A percentile compares a stretch with the other conserved stretches of the same genome.
Evolutionary conservation across 1,284 basidiomycete species (phyloP).

Genomic region (Sporisorium sorghi): DNA sequence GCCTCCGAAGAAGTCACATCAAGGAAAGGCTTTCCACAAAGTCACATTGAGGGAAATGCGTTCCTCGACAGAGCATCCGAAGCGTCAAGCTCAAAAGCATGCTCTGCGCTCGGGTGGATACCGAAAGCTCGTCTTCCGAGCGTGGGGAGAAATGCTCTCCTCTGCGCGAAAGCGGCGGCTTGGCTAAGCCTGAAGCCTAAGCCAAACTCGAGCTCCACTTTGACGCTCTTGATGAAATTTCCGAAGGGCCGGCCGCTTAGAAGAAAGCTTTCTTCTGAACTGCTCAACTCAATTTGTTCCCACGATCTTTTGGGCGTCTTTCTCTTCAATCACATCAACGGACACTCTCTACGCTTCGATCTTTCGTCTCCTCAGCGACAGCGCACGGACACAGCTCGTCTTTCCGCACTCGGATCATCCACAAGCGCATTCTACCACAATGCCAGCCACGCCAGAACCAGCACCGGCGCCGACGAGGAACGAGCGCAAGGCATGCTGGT

Average conservation of each 20-base stretch:
- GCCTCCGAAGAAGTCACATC: slow-evolving; percentile 2
- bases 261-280: not conserved
- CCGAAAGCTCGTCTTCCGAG: not conserved
- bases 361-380: not conserved
- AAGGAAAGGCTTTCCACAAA: not conserved
- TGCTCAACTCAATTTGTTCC: not conserved
- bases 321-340: not conserved
- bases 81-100: not conserved
- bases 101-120: slow-evolving; percentile 2
- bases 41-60: not conserved
- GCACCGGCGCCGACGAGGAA: slow-evolving; percentile 58
- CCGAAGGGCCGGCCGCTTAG: not conserved
- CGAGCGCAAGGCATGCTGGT: slow-evolving; percentile 65
- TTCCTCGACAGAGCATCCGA: not conserved
- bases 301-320: no score
- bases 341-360: not conserved
- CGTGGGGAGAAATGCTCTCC: not conserved
- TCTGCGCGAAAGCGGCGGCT: not conserved
- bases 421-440: not conserved
- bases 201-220: not conserved
- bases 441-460: slow-evolving; percentile 35
- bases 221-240: not conserved
- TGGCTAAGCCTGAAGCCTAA: slow-evolving; percentile 23
- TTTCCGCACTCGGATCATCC: not conserved
- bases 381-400: not conserved